phyloP scores from a whole-genome alignment of 257 asterid genomes.

The Penstemon newberryi region DNA sequence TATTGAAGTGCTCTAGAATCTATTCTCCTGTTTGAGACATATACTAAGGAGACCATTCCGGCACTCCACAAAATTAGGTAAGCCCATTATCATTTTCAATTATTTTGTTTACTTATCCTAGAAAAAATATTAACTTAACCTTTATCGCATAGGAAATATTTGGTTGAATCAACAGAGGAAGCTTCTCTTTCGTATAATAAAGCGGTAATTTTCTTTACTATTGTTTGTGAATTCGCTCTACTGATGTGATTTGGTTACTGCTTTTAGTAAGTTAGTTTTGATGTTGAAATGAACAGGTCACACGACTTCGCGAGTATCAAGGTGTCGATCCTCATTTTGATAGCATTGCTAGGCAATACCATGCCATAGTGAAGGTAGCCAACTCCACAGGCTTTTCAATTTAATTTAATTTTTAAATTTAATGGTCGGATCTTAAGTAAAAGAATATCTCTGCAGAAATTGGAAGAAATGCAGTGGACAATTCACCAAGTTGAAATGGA shows the following conservation, averaged over 20 bases:
- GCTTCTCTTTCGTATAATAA: conserved; percentile 95
- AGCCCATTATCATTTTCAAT: conserved; percentile 10
- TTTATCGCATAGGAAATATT: conserved; percentile 59
- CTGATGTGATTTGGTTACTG: background rate
- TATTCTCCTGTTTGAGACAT: conserved; percentile 91
- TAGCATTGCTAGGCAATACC: conserved; percentile 90
- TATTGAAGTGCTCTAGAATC: conserved; percentile 79
- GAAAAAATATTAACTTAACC: conserved; percentile 24
- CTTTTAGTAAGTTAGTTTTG: conserved; percentile 1
- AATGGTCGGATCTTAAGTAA: conserved; percentile 10
- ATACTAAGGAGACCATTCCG: conserved; percentile 82
- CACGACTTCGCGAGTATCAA: conserved; percentile 93
- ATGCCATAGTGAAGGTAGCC: conserved; percentile 85
- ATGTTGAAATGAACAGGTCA: conserved; percentile 48
- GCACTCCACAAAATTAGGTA: conserved; percentile 97
- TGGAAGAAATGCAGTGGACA: conserved; percentile 96
- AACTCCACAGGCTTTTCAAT: background rate
- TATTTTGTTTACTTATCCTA: conserved; percentile 18
- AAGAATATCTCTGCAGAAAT: conserved; percentile 54
- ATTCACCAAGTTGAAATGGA: conserved; percentile 98
- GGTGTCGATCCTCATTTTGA: conserved; percentile 99
- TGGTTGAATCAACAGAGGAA: conserved; percentile 93
- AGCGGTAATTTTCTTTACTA: conserved; percentile 62
- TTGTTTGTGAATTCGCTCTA: conserved; percentile 19
- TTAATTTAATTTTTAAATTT: conserved; percentile 12